A percentile compares a stretch with the other conserved stretches of the same genome.
Conservation (phyloP, 257 asterid genomes). For the Solanum megistacrolobum region DNA sequence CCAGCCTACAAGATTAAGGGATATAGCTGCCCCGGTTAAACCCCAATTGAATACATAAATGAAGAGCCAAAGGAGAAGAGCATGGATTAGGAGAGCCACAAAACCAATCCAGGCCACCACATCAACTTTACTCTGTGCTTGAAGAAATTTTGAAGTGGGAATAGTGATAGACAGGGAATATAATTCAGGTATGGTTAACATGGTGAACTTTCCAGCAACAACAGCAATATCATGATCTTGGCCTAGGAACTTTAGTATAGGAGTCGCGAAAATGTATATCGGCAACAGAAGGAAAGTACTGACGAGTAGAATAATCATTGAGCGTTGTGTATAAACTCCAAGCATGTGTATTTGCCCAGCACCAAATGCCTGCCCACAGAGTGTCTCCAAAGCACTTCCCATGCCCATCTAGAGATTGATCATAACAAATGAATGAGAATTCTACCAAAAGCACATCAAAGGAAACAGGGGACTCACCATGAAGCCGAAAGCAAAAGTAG, state of each 20-base stretch:
- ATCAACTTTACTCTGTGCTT: constrained; percentile 69
- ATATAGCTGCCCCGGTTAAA: constrained; percentile 49
- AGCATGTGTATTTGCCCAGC: constrained; percentile 77
- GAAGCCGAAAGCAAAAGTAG: constrained; percentile 45
- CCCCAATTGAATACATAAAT: constrained; percentile 49
- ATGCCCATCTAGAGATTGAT: constrained; percentile 54
- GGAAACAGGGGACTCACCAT: neutral
- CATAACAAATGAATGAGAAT: no score
- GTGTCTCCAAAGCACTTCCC: constrained; percentile 92
- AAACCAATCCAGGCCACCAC: constrained; percentile 52
- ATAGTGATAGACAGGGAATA: constrained; percentile 47
- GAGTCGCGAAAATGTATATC: constrained; percentile 54
- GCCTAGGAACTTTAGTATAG: constrained; percentile 54
- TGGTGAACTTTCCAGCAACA: constrained; percentile 49
- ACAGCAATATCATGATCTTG: constrained; percentile 47
- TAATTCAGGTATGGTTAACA: constrained; percentile 48
- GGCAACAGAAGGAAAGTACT: constrained; percentile 48
- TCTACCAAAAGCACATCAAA: no score
- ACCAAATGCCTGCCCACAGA: constrained; percentile 83
- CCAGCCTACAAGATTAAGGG: constrained; percentile 49
- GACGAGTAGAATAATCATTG: constrained; percentile 40
- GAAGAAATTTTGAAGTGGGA: constrained; percentile 71
- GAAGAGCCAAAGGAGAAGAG: constrained; percentile 51
- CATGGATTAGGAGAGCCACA: constrained; percentile 27
- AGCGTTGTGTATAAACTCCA: constrained; percentile 73